A percentile compares a stretch with the other conserved stretches of the same genome.
These are phyloP conservation scores for Neobulgaria alba DNA, from an alignment of 2,329 filamentous ascomycete genomes.

Conservation along the genomic window DNA sequence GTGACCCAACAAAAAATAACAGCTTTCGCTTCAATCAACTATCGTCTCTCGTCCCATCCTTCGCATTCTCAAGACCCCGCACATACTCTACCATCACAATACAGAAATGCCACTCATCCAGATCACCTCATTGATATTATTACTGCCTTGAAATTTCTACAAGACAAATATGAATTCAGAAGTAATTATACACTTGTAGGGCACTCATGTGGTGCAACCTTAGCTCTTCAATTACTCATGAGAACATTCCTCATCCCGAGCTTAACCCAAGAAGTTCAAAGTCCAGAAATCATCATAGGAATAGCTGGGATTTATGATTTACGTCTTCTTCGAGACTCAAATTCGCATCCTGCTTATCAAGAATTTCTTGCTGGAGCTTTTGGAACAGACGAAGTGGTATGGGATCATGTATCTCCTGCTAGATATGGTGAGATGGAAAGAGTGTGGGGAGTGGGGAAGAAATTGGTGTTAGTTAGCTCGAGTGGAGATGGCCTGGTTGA, in stretches of 20 bases:
- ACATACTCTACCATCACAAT: neutral
- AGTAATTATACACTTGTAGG: slow-evolving; percentile 47
- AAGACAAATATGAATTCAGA: slow-evolving; percentile 37
- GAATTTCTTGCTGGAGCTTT: slow-evolving; percentile 34
- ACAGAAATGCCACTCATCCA: slow-evolving; percentile 45
- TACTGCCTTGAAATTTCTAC: slow-evolving; percentile 41
- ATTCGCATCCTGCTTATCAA: slow-evolving; percentile 15
- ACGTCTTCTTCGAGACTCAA: slow-evolving; percentile 11
- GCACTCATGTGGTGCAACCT: slow-evolving; percentile 55
- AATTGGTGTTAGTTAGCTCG: slow-evolving; percentile 27
- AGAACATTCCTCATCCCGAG: slow-evolving; percentile 10
- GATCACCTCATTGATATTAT: slow-evolving; percentile 52
- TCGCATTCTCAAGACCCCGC: slow-evolving; percentile 33
- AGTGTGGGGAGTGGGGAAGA: slow-evolving; percentile 6
- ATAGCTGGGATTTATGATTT: slow-evolving; percentile 62
- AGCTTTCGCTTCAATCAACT: slow-evolving; percentile 56
- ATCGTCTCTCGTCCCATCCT: slow-evolving; percentile 51
- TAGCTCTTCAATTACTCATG: slow-evolving; percentile 45
- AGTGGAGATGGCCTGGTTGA: slow-evolving; percentile 34
- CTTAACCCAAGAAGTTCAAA: slow-evolving; percentile 1
- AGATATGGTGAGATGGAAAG: neutral
- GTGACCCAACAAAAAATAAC: slow-evolving; percentile 34
- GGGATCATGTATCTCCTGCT: slow-evolving; percentile 36
- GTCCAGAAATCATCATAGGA: slow-evolving; percentile 46
- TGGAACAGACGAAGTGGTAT: slow-evolving; percentile 36